Evolutionary conservation across 2,329 filamentous ascomycete species (phyloP), one percentile per base, ranked within the genome.

Genomic region (Fusarium pseudoanthophilum): DNA sequence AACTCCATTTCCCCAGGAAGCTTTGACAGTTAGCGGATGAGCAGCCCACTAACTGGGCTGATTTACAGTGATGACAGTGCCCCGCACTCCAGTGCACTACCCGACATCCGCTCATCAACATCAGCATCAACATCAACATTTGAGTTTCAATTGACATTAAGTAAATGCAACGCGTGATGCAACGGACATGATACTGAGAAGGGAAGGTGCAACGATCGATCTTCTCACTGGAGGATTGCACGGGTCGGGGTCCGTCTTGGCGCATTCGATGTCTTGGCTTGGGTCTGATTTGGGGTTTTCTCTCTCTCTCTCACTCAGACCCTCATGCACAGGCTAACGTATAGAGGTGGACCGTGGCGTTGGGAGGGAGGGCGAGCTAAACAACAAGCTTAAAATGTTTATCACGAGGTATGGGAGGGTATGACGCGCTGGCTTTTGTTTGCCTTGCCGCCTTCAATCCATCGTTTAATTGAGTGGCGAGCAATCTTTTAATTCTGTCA

Each of bases 141-240:
- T 46, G 26, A 48, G 45, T 48, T 43, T 21, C 26, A 21, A 28
- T 48, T 48, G 13, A 48, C 26, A 21, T 9, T 11, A 6, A 28
- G 36, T 37, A 9, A 36, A 16, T 45, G 11, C 30, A 64, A 75
- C 69, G 69, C 72, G 64, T 75, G 72, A 74, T 61, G 24, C 36
- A 49, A 58, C 72, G 72, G 72, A 62, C 61, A 52, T 69, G 49
- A 65, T 75, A 62, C 75, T 67, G 11, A 48, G 67, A 72, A 74
- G 24, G 75, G 75, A 77, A 77, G 75, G 75, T 77, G 70, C 15
- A 55, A 49, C 56, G 60, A 74, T 62, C 62, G 60, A 75, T 75
- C 64, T 39, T 66, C 30, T 64, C 57, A 51, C 55, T 65, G 60
- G 45, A 51, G 57, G 43, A 37, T 57, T 61, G 58, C 13, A 18